Base-by-base conservation (phyloP, 345 rosid genomes). In the Syzygium jambos region DNA sequence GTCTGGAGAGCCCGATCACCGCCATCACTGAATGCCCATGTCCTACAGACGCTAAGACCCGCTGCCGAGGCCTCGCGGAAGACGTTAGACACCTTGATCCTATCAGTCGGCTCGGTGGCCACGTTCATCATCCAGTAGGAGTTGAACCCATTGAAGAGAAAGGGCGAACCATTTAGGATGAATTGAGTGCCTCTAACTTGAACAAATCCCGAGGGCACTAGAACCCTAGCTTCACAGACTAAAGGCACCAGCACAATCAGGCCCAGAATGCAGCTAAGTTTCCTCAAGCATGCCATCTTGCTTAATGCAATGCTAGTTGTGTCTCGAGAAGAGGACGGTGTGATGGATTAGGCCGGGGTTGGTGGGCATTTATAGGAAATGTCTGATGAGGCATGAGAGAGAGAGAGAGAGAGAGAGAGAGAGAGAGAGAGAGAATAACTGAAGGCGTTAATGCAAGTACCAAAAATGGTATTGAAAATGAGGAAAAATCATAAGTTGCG, bases 1-100 rank as follows among this genome's bases (percentile, higher is more conserved):
- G 61, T 86, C 88, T 93, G 94, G 13, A 93, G 91, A 53, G 93
- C 92, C 17, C 85, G 84, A 34, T 85, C 68, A 21, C 90, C 89
- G 34, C 93, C 93, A 14, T 92, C 95, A 53, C 89, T 91, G 54
- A 93, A 93, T 1, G 95, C 95, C 95, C 93, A 93, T 5, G 95
- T 90, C 51, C 95, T 54, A 56, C 92, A 90, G 25, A 93, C 91
- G 34, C 61, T 87, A 34, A 93, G 92, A n/a, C 93, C 93, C 3
- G 89, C 88, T 6, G 90, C 89, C 1, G 87, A 78, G 17, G 94
- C 93, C 85, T 91, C 87, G 2, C 86, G 89, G 55, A 93, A 90
- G 41, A 88, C 93, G 6, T 86, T 29, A 52, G 90, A 59, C 51
- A 93, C 84, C 57, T 88, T 90, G 65, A n/a, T 55, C 87, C 93